Conservation (phyloP, 129 eudicot species). For the Oenanthe sinensis region DNA sequence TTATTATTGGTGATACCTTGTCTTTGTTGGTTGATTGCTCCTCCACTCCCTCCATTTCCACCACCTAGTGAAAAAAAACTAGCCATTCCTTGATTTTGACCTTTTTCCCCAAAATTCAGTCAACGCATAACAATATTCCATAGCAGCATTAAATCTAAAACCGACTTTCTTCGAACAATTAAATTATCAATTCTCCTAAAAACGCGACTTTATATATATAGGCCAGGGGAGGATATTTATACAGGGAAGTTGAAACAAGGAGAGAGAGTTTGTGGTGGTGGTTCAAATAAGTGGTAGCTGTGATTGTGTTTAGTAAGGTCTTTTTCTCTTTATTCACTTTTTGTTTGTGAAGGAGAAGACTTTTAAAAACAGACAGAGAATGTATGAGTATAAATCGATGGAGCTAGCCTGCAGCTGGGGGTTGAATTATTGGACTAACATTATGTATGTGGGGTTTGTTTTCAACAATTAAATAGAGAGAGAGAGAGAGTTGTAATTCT, state of each 20-base stretch:
- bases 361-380: background rate
- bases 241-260: background rate
- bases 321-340: background rate
- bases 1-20: background rate
- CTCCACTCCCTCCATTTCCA: background rate
- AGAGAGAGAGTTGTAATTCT: background rate
- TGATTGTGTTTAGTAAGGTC: background rate
- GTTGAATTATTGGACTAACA: background rate
- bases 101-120: background rate
- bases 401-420: background rate
- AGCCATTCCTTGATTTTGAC: background rate
- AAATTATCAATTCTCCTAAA: too few species aligned
- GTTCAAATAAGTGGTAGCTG: background rate
- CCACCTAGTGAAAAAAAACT: constrained; percentile 3
- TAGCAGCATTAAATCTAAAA: background rate
- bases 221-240: background rate
- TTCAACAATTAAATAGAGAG: background rate
- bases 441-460: background rate
- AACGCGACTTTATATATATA: too few species aligned
- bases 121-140: background rate
- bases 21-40: background rate
- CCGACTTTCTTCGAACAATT: background rate
- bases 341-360: constrained; percentile 1
- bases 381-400: background rate
- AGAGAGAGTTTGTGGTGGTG: background rate